Evolutionary conservation across 768 basidiomycete genomes (phyloP), one percentile per base, ranked within the genome.

Genomic region (Hemileccinum impolitum): DNA sequence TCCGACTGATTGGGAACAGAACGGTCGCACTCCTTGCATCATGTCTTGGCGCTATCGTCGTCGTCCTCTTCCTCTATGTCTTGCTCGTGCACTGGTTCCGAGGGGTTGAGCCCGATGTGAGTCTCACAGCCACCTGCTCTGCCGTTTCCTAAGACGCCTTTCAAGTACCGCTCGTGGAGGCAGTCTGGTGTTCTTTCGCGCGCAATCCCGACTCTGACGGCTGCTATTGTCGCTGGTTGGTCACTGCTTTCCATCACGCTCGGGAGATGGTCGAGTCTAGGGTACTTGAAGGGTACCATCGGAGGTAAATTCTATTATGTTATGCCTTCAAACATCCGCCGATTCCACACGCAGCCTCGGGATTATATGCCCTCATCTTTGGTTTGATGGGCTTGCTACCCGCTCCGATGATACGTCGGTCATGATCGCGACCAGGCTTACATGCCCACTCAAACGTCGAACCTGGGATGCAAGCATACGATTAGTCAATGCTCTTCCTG

Each of bases 371-470:
- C 8, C 72, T 88, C 36, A 71, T 72, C 17, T 87, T 90, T 59
- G 88, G 88, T n/a, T 64, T 88, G 31, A 75, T 90, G 48, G 88
- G 87, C 3, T 72, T 90, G 18, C 69, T 90, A 44, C 85, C 87
- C 13, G 77, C 78, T 21, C 86, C 86, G 12, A 78, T 72, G 64
- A 69, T 77, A 45, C 72, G 77, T 73, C 69, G 71, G 17, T 58
- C 61, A 32, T 72, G 52, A 64, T 50, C 72, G 73, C 72, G 73
- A 9, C 25, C 26, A 17, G 23, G 23, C 23, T 6, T 6, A 23
- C 3, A 23, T 23, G 3, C 23, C 23, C 23, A 23, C 6, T 23
- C 23, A 23, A 23, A n/a, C n/a, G n/a, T n/a, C 23, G 23, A 10
- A 12, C 14, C 17, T 41, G 54, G 54, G 57, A 50, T 47, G 23